Percentiles rank a stretch among this genome's conserved stretches.
phyloP scores from a whole-genome alignment of 2,329 filamentous ascomycete species.

The Fusarium circinatum region DNA sequence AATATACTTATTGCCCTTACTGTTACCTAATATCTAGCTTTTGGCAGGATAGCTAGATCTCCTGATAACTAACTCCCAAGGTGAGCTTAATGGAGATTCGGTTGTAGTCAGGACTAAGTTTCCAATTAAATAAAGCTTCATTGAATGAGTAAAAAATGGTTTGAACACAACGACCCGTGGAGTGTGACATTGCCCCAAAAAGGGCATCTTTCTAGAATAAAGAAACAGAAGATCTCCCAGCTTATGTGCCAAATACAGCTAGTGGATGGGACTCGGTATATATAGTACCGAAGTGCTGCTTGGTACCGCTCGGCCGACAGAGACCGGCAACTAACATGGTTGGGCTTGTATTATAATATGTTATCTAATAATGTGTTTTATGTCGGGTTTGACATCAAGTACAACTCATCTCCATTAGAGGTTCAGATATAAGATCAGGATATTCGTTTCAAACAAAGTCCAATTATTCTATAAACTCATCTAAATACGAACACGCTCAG shows the following conservation, averaged over 20 bases:
- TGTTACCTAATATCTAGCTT: too few species aligned
- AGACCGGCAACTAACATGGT: background rate
- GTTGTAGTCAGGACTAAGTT: too few species aligned
- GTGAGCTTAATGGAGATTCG: too few species aligned
- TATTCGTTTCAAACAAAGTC: background rate
- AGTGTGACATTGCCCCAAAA: background rate
- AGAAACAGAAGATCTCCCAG: background rate
- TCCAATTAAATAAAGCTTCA: too few species aligned
- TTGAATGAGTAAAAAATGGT: too few species aligned
- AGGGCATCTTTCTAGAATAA: background rate
- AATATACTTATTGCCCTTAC: too few species aligned
- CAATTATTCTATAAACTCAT: slow-evolving; percentile 16
- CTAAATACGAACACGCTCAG: background rate
- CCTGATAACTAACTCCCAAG: too few species aligned
- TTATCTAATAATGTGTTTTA: too few species aligned
- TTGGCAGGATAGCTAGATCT: too few species aligned
- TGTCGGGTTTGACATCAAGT: background rate
- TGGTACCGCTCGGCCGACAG: background rate
- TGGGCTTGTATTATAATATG: background rate
- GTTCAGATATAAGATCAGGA: too few species aligned
- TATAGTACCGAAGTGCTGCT: background rate
- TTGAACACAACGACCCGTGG: too few species aligned
- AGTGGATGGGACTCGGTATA: background rate
- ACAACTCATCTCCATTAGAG: too few species aligned
- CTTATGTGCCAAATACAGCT: background rate